Conservation (phyloP, 106 monocot species). For the Amphibolis antarctica region DNA sequence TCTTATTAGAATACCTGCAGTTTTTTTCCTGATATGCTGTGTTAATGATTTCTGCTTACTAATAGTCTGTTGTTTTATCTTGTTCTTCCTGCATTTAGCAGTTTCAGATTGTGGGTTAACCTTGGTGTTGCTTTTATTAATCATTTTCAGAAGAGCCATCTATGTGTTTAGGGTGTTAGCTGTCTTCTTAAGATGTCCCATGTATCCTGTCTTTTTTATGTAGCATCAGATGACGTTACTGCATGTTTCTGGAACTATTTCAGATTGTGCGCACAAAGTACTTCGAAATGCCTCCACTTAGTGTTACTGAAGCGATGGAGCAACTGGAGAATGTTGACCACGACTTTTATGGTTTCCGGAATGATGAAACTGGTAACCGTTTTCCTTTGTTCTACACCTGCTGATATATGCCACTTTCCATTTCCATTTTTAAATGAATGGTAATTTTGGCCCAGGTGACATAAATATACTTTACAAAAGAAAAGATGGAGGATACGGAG, state of each 20-base stretch:
- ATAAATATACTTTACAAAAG: slow-evolving; percentile 92
- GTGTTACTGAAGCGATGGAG: slow-evolving; percentile 69
- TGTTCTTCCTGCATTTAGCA: no score
- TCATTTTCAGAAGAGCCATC: no score
- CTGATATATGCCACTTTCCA: not conserved
- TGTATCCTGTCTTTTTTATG: no score
- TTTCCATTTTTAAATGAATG: not conserved
- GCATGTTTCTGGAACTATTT: not conserved
- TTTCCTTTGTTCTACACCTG: not conserved
- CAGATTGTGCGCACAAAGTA: slow-evolving; percentile 86
- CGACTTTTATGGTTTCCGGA: slow-evolving; percentile 87
- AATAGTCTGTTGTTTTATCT: no score
- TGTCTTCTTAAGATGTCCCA: no score
- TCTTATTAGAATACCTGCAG: no score
- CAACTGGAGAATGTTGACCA: slow-evolving; percentile 88
- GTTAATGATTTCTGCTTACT: no score
- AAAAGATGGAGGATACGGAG: slow-evolving; percentile 77
- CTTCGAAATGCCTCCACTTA: slow-evolving; percentile 87
- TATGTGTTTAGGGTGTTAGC: no score
- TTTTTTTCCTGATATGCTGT: no score
- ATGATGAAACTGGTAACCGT: slow-evolving; percentile 61
- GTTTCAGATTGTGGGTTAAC: no score
- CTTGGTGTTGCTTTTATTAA: no score
- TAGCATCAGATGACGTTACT: no score
- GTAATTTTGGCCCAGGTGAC: slow-evolving; percentile 35